Evolutionary conservation across 805 yeast genomes (phyloP).

Genomic region (Zygoascus tannicola): DNA sequence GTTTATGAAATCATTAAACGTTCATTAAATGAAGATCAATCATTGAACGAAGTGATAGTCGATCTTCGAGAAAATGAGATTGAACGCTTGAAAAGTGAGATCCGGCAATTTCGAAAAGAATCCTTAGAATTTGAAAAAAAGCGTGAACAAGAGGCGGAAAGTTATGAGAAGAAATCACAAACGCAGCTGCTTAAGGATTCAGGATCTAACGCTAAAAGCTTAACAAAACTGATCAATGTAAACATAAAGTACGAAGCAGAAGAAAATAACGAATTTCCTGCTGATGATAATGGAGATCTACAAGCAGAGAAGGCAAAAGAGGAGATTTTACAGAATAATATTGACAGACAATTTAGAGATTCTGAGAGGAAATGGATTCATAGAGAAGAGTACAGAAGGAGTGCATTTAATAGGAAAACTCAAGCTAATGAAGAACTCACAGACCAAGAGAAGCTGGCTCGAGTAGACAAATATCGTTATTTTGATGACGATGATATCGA

Average conservation of each 20-base stretch:
- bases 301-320: conserved; percentile 7
- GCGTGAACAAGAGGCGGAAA: conserved; percentile 9
- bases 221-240: not conserved
- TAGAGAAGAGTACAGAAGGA: conserved; percentile 32
- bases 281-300: conserved; percentile 9
- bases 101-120: conserved; percentile 16
- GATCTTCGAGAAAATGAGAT: conserved; percentile 7
- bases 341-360: conserved; percentile 18
- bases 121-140: conserved; percentile 13
- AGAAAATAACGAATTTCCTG: conserved; percentile 7
- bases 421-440: conserved; percentile 5
- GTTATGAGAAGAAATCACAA: conserved; percentile 13
- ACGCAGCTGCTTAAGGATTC: conserved; percentile 8
- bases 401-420: conserved; percentile 13
- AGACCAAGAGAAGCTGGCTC: conserved; percentile 6
- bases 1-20: not conserved
- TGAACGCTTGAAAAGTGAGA: conserved; percentile 14
- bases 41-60: not conserved
- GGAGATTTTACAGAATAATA: conserved; percentile 6
- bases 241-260: conserved; percentile 2
- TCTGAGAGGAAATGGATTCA: conserved; percentile 29
- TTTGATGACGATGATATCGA: conserved; percentile 18
- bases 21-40: not conserved
- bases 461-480: conserved; percentile 10
- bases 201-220: conserved; percentile 1